Conservation (phyloP, 2,329 filamentous ascomycete species). For the Nothomitra cinnamomea region DNA sequence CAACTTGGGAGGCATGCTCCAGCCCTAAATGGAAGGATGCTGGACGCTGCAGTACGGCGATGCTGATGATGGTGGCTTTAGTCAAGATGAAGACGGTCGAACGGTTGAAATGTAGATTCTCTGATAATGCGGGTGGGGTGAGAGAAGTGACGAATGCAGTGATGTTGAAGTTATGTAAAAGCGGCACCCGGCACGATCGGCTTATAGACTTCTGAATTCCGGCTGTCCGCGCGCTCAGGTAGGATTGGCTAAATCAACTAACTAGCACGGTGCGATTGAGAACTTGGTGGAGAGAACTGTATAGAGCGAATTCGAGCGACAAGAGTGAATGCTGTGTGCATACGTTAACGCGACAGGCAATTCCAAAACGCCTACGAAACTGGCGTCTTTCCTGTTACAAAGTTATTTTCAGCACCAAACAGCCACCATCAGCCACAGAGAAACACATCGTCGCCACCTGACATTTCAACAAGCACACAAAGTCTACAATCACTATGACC, state of each 20-base stretch:
- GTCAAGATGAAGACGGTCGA: neutral
- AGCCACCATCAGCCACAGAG: neutral
- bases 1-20: neutral
- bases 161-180: neutral
- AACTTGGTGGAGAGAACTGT: too few relatives aligned
- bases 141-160: neutral
- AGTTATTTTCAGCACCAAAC: slow-evolving; percentile 1
- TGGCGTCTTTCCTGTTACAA: neutral
- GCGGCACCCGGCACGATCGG: neutral
- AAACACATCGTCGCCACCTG: neutral
- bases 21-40: neutral
- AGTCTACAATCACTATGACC: too few relatives aligned
- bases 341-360: neutral
- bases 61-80: neutral
- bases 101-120: neutral
- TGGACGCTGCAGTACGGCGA: neutral
- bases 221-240: neutral
- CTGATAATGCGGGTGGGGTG: slow-evolving; percentile 2
- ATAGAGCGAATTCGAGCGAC: too few relatives aligned
- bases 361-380: neutral
- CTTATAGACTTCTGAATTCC: neutral
- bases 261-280: too few relatives aligned
- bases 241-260: neutral
- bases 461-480: too few relatives aligned
- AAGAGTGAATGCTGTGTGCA: too few relatives aligned